Evolutionary conservation across 129 eudicot species (phyloP).

Genomic region (Lonicera japonica): DNA sequence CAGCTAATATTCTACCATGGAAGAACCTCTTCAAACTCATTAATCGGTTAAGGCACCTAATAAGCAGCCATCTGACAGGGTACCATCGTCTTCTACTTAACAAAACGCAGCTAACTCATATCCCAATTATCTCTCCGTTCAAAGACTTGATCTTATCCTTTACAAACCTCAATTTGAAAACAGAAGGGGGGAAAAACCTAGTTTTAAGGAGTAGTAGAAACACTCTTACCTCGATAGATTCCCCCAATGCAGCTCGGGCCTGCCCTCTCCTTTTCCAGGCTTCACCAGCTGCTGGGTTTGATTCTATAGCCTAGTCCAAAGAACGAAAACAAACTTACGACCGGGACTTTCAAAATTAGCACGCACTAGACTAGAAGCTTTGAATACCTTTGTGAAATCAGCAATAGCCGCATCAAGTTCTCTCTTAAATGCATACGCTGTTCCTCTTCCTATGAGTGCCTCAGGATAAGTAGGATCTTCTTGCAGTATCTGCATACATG

Average conservation of each 20-base stretch:
- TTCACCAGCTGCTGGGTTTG: conserved; percentile 96
- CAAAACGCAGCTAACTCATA: neutral
- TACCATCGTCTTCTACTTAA: neutral
- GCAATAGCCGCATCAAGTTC: conserved; percentile 93
- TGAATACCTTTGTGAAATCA: conserved; percentile 84
- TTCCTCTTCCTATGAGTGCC: conserved; percentile 96
- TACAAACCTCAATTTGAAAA: neutral
- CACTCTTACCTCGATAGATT: conserved; percentile 65
- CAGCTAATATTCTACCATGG: neutral
- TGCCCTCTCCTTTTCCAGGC: conserved; percentile 99
- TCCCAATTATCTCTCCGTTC: neutral
- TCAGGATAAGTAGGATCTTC: conserved; percentile 97
- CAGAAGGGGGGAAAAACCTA: neutral
- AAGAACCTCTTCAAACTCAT: neutral
- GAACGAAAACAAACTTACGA: neutral
- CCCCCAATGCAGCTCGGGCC: conserved; percentile 98
- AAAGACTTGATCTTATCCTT: neutral
- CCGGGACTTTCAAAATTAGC: neutral
- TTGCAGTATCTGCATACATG: conserved; percentile 52
- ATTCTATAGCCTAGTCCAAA: conserved; percentile 60
- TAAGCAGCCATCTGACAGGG: neutral
- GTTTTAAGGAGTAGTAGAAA: neutral
- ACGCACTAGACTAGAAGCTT: conserved; percentile 12
- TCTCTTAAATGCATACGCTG: conserved; percentile 94
- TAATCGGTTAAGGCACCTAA: neutral